These are phyloP conservation scores for Plasmodium reichenowi DNA, from an alignment of 169 alveolate genomes.

Conservation along the genomic window DNA sequence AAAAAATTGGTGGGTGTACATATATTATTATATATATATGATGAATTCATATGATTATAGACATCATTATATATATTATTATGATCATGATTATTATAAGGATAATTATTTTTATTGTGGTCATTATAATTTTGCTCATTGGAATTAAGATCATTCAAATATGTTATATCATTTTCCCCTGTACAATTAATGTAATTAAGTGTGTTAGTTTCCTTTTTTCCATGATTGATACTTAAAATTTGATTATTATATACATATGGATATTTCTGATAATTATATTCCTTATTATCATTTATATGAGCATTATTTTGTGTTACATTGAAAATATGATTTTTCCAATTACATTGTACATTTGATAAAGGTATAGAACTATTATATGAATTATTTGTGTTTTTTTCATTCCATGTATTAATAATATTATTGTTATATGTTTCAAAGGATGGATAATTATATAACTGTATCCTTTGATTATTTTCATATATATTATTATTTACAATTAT, in stretches of 20 bases:
- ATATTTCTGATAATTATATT: conserved; percentile 18
- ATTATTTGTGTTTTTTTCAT: conserved; percentile 14
- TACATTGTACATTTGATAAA: not conserved
- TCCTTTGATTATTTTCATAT: not conserved
- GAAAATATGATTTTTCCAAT: conserved; percentile 1
- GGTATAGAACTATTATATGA: not conserved
- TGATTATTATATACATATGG: not conserved
- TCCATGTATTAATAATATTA: not conserved
- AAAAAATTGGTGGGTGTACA: not conserved
- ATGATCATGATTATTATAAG: not conserved
- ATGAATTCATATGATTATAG: no score
- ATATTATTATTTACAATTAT: not conserved
- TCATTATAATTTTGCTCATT: conserved; percentile 9
- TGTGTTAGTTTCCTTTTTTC: conserved; percentile 6
- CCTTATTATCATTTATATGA: conserved; percentile 6
- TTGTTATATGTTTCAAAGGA: not conserved
- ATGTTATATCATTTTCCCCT: conserved; percentile 23
- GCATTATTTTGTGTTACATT: conserved; percentile 11
- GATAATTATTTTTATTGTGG: not conserved
- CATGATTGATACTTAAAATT: conserved; percentile 2
- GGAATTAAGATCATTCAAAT: conserved; percentile 3
- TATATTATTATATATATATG: no score
- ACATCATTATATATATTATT: no score
- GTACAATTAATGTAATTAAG: conserved; percentile 5
- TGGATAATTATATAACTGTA: not conserved